Evolutionary conservation across 129 eudicot species (phyloP).

Genomic region (Ambrosia artemisiifolia): DNA sequence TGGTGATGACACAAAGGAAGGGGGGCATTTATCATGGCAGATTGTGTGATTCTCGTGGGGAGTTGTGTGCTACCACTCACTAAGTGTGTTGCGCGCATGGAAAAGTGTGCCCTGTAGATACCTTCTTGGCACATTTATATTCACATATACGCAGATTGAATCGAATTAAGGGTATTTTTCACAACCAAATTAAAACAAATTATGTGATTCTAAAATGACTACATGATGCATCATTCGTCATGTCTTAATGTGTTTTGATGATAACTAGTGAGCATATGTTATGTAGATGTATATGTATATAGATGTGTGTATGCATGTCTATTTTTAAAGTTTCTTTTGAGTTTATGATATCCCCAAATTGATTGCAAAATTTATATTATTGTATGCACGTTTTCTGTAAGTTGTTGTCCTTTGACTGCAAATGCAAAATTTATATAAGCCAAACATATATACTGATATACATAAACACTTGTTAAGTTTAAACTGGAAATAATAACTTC

Average conservation of each 20-base stretch:
- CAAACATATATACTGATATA: too few relatives aligned
- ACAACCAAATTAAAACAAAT: conserved; percentile 6
- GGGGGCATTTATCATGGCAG: conserved; percentile 17
- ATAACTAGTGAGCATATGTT: neutral
- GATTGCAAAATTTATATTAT: neutral
- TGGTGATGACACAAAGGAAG: conserved; percentile 16
- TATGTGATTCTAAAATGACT: conserved; percentile 25
- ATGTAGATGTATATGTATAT: neutral
- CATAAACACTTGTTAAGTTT: neutral
- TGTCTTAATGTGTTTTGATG: neutral
- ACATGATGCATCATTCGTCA: conserved; percentile 9
- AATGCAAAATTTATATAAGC: too few relatives aligned
- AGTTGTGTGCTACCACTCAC: conserved; percentile 21
- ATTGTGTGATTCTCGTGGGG: conserved; percentile 24
- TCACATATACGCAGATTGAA: conserved; percentile 12
- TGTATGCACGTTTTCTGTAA: neutral
- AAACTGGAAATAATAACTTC: neutral
- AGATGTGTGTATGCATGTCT: neutral
- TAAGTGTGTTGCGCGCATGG: conserved; percentile 35
- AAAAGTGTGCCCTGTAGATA: conserved; percentile 29
- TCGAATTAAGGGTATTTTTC: conserved; percentile 4
- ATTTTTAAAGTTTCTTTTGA: neutral
- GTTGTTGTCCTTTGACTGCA: too few relatives aligned
- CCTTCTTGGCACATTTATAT: conserved; percentile 27
- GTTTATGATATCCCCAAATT: neutral